Conservation (phyloP, 805 yeast species). For the Teunomyces tritomae region DNA sequence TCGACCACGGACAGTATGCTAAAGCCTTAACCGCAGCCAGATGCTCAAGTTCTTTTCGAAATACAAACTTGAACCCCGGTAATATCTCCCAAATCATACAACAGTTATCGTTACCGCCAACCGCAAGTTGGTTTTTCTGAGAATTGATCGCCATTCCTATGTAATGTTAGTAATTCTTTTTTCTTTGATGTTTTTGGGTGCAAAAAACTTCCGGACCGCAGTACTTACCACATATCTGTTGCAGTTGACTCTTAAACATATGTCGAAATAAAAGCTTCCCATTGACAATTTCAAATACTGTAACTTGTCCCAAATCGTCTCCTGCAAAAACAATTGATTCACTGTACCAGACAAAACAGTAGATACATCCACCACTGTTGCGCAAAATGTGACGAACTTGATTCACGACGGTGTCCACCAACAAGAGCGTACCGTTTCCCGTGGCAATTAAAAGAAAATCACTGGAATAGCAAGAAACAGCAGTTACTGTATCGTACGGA, state of each 20-base stretch:
- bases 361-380: slow-evolving; percentile 41
- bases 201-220: not conserved
- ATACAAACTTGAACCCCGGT: slow-evolving; percentile 33
- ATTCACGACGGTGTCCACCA: slow-evolving; percentile 40
- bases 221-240: slow-evolving; percentile 39
- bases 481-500: slow-evolving; percentile 48
- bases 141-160: slow-evolving; percentile 59
- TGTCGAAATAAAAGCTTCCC: slow-evolving; percentile 9
- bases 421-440: slow-evolving; percentile 49
- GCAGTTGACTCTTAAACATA: slow-evolving; percentile 27
- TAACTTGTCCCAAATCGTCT: slow-evolving; percentile 61
- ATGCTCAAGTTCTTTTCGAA: slow-evolving; percentile 57
- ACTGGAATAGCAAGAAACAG: slow-evolving; percentile 53
- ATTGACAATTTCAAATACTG: slow-evolving; percentile 34
- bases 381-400: slow-evolving; percentile 11
- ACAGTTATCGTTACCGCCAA: slow-evolving; percentile 83
- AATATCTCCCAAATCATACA: slow-evolving; percentile 74
- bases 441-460: slow-evolving; percentile 56
- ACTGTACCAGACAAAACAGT: slow-evolving; percentile 62
- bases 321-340: slow-evolving; percentile 55
- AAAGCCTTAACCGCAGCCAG: slow-evolving; percentile 87
- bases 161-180: slow-evolving; percentile 8
- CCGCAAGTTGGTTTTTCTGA: slow-evolving; percentile 57
- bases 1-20: slow-evolving; percentile 89
- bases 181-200: not conserved